Base-by-base conservation (phyloP, 2,329 filamentous ascomycete species). In the Ophiocordyceps camponoti-leonardi region DNA sequence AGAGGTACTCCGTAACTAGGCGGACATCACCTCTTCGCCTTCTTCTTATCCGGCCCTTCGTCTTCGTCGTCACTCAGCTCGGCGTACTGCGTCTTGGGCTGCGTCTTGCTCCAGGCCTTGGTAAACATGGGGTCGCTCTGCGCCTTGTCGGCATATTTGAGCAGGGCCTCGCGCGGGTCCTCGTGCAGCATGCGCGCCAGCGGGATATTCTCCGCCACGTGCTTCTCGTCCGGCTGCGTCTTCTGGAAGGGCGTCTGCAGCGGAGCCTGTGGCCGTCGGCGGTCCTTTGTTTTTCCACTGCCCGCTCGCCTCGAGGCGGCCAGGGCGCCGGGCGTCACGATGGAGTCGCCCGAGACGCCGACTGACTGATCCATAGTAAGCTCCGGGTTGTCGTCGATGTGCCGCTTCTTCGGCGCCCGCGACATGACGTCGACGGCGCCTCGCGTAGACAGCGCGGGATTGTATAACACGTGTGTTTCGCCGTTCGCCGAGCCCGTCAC, bases 71-170 rank as follows among this genome's bases (percentile, higher is more conserved):
- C 90, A 60, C 87, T 93, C 31, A 92, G 56, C 41, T 95, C 85
- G 8, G 84, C 83, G 66, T 93, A 98, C 52, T 95, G 82, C 23
- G 88, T 86, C 53, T 88, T 81, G 0, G 92, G 92, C 65, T 96
- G 90, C 35, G 87, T 96, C 54, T 82, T 74, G 58, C 83, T 83
- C 84, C 87, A 98, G 16, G 88, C 92, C 53, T 84, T 86, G 28
- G 92, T 98, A 58, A 96, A 98, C 55, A 94, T 73, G 1, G 88
- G 90, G 59, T 96, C 88, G 59, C 86, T 90, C 63, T 94, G 79
- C 13, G 88, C 87, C 58, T 93, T 81, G 46, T 94, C 86, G 35
- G 87, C 90, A 68, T 96, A 98, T 67, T 93, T 95, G 49, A 98
- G 67, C 57, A 98, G 67, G 42, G 92, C 92, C 63, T 94, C 92